A percentile compares a stretch with the other conserved stretches of the same genome.
These are phyloP conservation scores for Heliamphora pulchella DNA, from an alignment of 179 eudicot species.

Conservation along the genomic window DNA sequence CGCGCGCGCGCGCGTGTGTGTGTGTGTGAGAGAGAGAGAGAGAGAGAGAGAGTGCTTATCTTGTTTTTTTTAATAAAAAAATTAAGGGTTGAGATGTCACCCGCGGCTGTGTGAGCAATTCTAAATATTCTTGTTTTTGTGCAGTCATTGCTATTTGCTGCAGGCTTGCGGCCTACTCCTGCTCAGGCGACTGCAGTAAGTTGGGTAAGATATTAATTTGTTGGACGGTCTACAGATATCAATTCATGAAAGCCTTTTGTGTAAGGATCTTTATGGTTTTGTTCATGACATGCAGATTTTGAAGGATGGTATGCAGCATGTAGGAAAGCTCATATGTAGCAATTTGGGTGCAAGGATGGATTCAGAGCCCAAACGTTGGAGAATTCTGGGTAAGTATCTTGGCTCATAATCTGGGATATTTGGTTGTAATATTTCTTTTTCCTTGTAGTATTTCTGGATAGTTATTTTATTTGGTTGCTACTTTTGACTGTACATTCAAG, in stretches of 20 bases:
- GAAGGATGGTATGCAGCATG: slow-evolving; percentile 98
- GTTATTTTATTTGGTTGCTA: slow-evolving; percentile 4
- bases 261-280: neutral
- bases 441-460: neutral
- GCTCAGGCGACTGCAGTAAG: slow-evolving; percentile 98
- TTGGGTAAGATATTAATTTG: slow-evolving; percentile 58
- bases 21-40: too few species aligned
- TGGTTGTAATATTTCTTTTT: neutral
- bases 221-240: neutral
- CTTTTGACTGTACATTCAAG: neutral
- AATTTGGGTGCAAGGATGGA: slow-evolving; percentile 96
- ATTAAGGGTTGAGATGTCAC: neutral
- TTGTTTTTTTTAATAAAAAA: too few species aligned
- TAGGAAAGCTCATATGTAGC: slow-evolving; percentile 93
- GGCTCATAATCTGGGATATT: neutral
- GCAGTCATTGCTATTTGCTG: slow-evolving; percentile 99
- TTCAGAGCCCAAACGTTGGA: slow-evolving; percentile 97
- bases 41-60: too few species aligned
- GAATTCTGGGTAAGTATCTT: slow-evolving; percentile 62
- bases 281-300: slow-evolving; percentile 44
- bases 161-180: slow-evolving; percentile 98
- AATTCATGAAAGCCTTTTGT: neutral
- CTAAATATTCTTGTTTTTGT: slow-evolving; percentile 47
- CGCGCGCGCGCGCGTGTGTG: neutral
- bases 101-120: slow-evolving; percentile 19